phyloP scores from a whole-genome alignment of 2,329 filamentous ascomycete species.

The Aspergillus spinulosporus region DNA sequence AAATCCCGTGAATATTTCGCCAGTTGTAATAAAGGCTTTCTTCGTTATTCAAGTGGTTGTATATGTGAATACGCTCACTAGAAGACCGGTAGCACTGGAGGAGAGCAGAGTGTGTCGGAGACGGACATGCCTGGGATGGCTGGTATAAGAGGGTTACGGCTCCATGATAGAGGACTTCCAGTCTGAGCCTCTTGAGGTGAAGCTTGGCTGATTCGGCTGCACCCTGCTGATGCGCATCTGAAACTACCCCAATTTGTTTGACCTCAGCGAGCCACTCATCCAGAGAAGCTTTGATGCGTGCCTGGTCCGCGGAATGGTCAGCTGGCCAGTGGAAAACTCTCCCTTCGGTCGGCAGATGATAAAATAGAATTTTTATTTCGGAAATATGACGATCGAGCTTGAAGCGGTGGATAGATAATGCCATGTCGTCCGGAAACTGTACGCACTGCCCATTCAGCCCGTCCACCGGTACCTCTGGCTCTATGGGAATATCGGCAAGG shows the following conservation, averaged over 20 bases:
- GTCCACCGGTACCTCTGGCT: not conserved
- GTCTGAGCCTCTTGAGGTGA: slow-evolving; percentile 25
- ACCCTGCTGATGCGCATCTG: not conserved
- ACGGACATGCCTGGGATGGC: slow-evolving; percentile 38
- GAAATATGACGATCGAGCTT: slow-evolving; percentile 28
- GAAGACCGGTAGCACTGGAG: slow-evolving; percentile 34
- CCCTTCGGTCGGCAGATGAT: slow-evolving; percentile 25
- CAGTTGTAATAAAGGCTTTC: slow-evolving; percentile 37
- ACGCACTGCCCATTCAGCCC: not conserved
- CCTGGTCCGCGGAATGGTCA: slow-evolving; percentile 21
- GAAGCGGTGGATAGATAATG: slow-evolving; percentile 32
- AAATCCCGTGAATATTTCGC: slow-evolving; percentile 43
- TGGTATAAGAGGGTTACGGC: slow-evolving; percentile 39
- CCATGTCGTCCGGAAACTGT: slow-evolving; percentile 4
- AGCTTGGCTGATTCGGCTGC: slow-evolving; percentile 11
- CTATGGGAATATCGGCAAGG: slow-evolving; percentile 13
- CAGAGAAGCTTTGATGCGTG: slow-evolving; percentile 22
- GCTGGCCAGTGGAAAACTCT: slow-evolving; percentile 23
- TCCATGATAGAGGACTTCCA: slow-evolving; percentile 37
- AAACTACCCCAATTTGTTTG: not conserved
- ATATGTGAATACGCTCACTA: slow-evolving; percentile 30
- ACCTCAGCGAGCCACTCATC: slow-evolving; percentile 25
- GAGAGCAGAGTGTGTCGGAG: slow-evolving; percentile 31
- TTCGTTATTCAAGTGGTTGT: slow-evolving; percentile 33
- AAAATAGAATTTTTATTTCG: slow-evolving; percentile 31